phyloP scores from a whole-genome alignment of 306 rosid species.

The Quercus glauca region DNA sequence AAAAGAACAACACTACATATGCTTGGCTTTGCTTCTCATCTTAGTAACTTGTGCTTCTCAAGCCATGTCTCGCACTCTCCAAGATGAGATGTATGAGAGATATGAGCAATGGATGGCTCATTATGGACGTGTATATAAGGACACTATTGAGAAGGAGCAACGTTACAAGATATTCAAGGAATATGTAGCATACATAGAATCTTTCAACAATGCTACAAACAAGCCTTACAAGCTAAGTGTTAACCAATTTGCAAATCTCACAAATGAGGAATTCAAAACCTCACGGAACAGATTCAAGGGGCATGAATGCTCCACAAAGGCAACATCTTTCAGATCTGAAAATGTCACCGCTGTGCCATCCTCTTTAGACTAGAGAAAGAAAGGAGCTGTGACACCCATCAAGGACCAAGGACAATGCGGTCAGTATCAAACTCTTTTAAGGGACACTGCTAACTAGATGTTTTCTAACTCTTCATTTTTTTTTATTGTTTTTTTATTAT shows the following conservation, averaged over 20 bases:
- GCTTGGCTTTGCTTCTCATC: slow-evolving; percentile 20
- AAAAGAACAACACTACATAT: not conserved
- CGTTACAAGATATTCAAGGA: slow-evolving; percentile 25
- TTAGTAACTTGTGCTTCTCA: slow-evolving; percentile 19
- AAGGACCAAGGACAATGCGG: slow-evolving; percentile 44
- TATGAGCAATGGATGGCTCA: slow-evolving; percentile 37
- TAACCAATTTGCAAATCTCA: slow-evolving; percentile 27
- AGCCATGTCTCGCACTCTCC: slow-evolving; percentile 38
- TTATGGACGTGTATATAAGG: slow-evolving; percentile 21
- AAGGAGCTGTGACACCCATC: slow-evolving; percentile 26
- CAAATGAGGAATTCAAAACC: slow-evolving; percentile 29
- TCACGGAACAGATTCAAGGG: slow-evolving; percentile 20
- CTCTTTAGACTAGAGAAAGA: slow-evolving; percentile 18
- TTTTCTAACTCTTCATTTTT: too few relatives aligned
- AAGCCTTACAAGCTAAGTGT: slow-evolving; percentile 21
- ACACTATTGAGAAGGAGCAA: slow-evolving; percentile 9
- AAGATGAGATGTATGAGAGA: slow-evolving; percentile 29
- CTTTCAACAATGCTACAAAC: slow-evolving; percentile 5
- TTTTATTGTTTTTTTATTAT: too few relatives aligned
- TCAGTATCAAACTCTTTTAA: not conserved
- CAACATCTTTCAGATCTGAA: slow-evolving; percentile 17
- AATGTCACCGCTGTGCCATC: slow-evolving; percentile 1
- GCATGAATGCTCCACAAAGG: not conserved
- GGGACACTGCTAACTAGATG: too few relatives aligned
- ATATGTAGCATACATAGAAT: slow-evolving; percentile 10